Evolutionary conservation across 2,329 filamentous ascomycete genomes (phyloP).

Genomic region (Calonectria hongkongensis): DNA sequence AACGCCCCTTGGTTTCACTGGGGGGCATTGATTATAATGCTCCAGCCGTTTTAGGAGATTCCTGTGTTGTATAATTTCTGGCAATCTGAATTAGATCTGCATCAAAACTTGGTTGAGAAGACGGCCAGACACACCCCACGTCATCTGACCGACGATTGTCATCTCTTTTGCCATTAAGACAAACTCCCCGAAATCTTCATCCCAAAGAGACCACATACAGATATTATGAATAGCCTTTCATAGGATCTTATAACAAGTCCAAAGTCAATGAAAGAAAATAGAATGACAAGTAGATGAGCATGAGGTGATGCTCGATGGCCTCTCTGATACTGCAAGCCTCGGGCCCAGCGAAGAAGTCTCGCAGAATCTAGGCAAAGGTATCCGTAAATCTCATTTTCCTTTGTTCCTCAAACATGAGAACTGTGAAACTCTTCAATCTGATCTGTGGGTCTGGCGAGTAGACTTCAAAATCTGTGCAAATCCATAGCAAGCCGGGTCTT

Average conservation of each 20-base stretch:
- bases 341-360: neutral
- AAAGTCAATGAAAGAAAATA: slow-evolving; percentile 31
- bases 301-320: slow-evolving; percentile 22
- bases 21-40: slow-evolving; percentile 22
- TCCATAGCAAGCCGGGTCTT: slow-evolving; percentile 34
- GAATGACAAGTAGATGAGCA: slow-evolving; percentile 32
- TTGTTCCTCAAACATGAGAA: slow-evolving; percentile 32
- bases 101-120: slow-evolving; percentile 29
- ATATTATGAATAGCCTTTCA: slow-evolving; percentile 9
- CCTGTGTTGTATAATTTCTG: slow-evolving; percentile 26
- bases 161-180: slow-evolving; percentile 26
- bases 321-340: slow-evolving; percentile 8
- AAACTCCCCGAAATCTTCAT: neutral
- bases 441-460: neutral
- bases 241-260: slow-evolving; percentile 11
- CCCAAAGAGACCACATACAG: neutral
- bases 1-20: neutral
- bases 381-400: neutral
- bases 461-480: slow-evolving; percentile 3
- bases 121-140: slow-evolving; percentile 28
- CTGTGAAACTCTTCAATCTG: slow-evolving; percentile 4
- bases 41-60: slow-evolving; percentile 16
- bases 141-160: slow-evolving; percentile 11
- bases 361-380: slow-evolving; percentile 16
- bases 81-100: slow-evolving; percentile 27